These are phyloP conservation scores for Ceratopteris richardii DNA, from an alignment of 75 land plant genomes.

Conservation along the genomic window DNA sequence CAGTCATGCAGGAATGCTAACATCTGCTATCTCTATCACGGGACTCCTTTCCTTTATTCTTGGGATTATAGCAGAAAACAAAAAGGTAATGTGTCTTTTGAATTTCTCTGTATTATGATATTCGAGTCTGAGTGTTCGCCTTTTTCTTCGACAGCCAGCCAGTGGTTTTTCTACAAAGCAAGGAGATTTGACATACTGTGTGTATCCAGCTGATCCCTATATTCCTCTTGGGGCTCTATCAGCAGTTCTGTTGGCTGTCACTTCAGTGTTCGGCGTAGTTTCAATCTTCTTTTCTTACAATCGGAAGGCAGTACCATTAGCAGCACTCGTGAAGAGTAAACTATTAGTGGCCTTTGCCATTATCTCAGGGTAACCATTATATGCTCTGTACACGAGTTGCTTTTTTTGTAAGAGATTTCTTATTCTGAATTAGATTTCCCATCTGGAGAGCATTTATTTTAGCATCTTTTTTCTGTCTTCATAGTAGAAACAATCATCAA, in stretches of 20 bases:
- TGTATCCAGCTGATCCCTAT: slow-evolving; percentile 55
- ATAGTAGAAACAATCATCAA: too few species aligned
- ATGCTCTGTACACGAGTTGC: too few species aligned
- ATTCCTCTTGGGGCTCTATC: slow-evolving; percentile 53
- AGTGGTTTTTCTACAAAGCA: slow-evolving; percentile 27
- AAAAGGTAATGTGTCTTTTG: slow-evolving; percentile 47
- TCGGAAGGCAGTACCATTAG: slow-evolving; percentile 45
- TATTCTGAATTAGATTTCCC: too few species aligned
- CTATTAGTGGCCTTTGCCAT: slow-evolving; percentile 44
- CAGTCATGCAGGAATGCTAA: slow-evolving; percentile 14
- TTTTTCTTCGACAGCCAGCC: slow-evolving; percentile 43
- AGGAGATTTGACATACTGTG: slow-evolving; percentile 40
- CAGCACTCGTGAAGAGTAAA: slow-evolving; percentile 39
- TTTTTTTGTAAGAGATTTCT: too few species aligned
- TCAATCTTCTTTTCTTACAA: slow-evolving; percentile 61
- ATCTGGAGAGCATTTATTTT: too few species aligned
- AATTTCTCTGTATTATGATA: neutral
- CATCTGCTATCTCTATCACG: slow-evolving; percentile 37
- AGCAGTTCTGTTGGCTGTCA: slow-evolving; percentile 31
- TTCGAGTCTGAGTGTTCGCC: too few species aligned
- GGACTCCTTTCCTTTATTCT: slow-evolving; percentile 64
- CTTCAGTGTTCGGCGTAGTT: slow-evolving; percentile 31
- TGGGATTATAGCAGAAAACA: slow-evolving; percentile 84
- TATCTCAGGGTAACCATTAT: slow-evolving; percentile 44
- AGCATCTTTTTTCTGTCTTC: too few species aligned